Base-by-base conservation (phyloP, 2,329 filamentous ascomycete species). In the Daldinia sp. region DNA sequence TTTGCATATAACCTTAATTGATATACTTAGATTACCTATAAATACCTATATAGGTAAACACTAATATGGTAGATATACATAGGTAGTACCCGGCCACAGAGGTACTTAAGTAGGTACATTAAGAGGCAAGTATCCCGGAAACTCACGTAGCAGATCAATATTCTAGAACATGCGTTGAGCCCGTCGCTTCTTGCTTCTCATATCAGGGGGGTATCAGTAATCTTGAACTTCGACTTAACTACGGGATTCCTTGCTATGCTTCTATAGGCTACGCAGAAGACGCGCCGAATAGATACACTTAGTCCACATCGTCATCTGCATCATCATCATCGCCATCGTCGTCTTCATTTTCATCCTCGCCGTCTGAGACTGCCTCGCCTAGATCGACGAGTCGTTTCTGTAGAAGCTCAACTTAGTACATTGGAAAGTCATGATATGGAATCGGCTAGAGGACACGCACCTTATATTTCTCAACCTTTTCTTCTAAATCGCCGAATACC, bases 401-500 rank as follows among this genome's bases (percentile, higher is more conserved):
- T 13, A 76, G 64, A 37, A 58, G 63, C 17, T 71, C 63, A 57
- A 55, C 64, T 67, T 49, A 66, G 67, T 15, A 55, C 21, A 21
- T 35, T 45, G 11, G 15, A 52, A 48, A 1, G 17, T 3, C 25
- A 29, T 9, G 27, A 48, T 13, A 7, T 21, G 8, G 30, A 4
- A 60, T 34, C 61, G 9, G 10, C 13, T 7, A 34, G 23, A 17
- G 50, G 17, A 35, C 35, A 74, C 83, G 68, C 77, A 90, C 90
- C 83, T 92, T 94, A 73, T 94, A 93, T 70, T 86, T 87, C 39
- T 84, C 83, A 49, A 87, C 82, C 78, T 94, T 94, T 55, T 92
- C 90, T 76, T 95, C 92, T 15, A 93, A 74, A 73, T 95, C 92
- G 11, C 87, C 88, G 76, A 94, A 92, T 4, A 95, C 89, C 79